phyloP scores from a whole-genome alignment of 805 yeast species.

The Nakazawaea siamensis region DNA sequence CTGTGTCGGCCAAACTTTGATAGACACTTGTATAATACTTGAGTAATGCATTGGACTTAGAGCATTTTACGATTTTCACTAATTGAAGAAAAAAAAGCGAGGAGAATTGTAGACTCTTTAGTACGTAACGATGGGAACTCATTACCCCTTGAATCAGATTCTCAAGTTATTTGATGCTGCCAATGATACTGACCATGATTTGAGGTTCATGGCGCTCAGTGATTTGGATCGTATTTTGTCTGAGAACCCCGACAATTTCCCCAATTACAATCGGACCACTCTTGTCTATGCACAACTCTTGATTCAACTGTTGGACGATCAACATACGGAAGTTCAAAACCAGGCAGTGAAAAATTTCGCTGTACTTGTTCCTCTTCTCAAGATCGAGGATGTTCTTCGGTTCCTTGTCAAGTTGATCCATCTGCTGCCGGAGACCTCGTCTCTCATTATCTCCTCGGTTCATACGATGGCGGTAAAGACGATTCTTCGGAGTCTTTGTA shows the following conservation, averaged over 20 bases:
- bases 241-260: conserved; percentile 20
- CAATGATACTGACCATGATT: conserved; percentile 68
- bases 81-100: too few relatives aligned
- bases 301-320: conserved; percentile 36
- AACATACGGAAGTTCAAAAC: conserved; percentile 64
- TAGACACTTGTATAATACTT: too few relatives aligned
- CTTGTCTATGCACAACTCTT: conserved; percentile 7
- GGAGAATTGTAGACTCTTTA: too few relatives aligned
- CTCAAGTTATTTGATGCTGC: conserved; percentile 32
- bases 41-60: too few relatives aligned
- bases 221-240: conserved; percentile 43
- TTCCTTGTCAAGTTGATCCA: conserved; percentile 18
- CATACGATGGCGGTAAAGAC: conserved; percentile 45
- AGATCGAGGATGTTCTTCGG: conserved; percentile 21
- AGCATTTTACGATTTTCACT: too few relatives aligned
- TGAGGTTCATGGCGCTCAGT: conserved; percentile 77
- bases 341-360: conserved; percentile 54
- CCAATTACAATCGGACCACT: conserved; percentile 2
- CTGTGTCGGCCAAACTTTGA: too few relatives aligned
- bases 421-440: background rate
- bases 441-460: conserved; percentile 36
- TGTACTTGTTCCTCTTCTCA: conserved; percentile 28
- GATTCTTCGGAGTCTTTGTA: conserved; percentile 26
- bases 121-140: too few relatives aligned
- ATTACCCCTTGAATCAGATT: conserved; percentile 11